These are phyloP conservation scores for Ogataea ganodermae DNA, from an alignment of 805 yeast species.

Conservation along the genomic window DNA sequence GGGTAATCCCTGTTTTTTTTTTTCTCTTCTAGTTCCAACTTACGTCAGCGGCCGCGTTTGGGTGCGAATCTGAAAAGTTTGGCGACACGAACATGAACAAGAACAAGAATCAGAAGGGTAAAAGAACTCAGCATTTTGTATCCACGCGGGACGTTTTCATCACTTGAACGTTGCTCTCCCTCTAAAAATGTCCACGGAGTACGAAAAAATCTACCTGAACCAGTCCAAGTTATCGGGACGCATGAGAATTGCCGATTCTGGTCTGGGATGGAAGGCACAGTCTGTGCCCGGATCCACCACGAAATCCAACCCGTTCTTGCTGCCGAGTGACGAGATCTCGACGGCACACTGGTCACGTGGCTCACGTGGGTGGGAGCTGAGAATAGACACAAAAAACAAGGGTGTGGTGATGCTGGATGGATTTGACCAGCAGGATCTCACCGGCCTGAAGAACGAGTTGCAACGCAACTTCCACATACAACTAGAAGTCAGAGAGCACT, in stretches of 20 bases:
- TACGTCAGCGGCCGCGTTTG: neutral
- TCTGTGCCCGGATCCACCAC: constrained; percentile 45
- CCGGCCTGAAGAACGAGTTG: constrained; percentile 77
- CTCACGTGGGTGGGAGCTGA: constrained; percentile 84
- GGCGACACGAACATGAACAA: constrained; percentile 17
- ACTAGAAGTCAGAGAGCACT: constrained; percentile 85
- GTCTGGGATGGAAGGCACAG: constrained; percentile 87
- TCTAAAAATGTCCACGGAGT: constrained; percentile 51
- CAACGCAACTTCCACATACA: constrained; percentile 71
- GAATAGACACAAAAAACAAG: constrained; percentile 84
- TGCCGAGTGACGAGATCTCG: constrained; percentile 83
- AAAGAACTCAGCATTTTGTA: no score
- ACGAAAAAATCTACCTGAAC: constrained; percentile 87
- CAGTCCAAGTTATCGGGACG: constrained; percentile 84
- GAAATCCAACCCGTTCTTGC: constrained; percentile 71
- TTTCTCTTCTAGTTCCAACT: neutral
- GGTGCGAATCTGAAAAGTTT: constrained; percentile 1
- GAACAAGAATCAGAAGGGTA: neutral
- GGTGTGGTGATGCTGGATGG: constrained; percentile 92
- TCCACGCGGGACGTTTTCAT: neutral
- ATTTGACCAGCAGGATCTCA: constrained; percentile 81
- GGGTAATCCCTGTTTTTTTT: constrained; percentile 15
- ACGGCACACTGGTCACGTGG: constrained; percentile 91
- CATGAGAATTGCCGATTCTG: constrained; percentile 94
- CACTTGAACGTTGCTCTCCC: neutral